Evolutionary conservation across 352 stramenopile genomes (phyloP).

Genomic region (Globisporangium nunn): DNA sequence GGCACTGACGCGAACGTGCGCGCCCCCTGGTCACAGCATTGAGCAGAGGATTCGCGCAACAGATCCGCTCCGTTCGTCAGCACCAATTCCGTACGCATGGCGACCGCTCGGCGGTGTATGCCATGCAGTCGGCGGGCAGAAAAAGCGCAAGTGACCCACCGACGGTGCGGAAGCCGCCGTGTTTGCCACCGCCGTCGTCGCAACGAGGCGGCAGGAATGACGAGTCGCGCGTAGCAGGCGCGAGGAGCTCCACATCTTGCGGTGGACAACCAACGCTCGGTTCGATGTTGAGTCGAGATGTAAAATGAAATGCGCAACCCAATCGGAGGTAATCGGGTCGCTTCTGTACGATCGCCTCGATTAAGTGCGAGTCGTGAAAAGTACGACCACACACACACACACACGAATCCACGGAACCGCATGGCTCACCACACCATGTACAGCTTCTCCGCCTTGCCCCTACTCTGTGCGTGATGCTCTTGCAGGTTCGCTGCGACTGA

Average conservation of each 20-base stretch:
- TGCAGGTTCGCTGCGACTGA: no score
- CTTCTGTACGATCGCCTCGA: no score
- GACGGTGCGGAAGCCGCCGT: neutral
- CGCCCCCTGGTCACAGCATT: neutral
- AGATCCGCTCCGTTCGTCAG: conserved; percentile 5
- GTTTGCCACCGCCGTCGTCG: neutral
- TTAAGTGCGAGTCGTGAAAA: no score
- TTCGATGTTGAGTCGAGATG: neutral
- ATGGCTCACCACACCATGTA: no score
- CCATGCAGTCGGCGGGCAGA: neutral
- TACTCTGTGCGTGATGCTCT: no score
- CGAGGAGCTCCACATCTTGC: conserved; percentile 10
- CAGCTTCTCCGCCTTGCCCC: no score
- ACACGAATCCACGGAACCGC: no score
- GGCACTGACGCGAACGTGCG: conserved; percentile 8
- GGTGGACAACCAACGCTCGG: neutral
- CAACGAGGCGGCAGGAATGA: conserved; percentile 7
- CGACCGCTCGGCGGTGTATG: neutral
- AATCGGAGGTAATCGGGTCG: no score
- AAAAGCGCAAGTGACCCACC: neutral
- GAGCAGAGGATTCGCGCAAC: neutral
- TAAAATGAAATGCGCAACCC: neutral
- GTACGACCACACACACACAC: no score
- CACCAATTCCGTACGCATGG: conserved; percentile 11
- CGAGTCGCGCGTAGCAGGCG: conserved; percentile 13